These are phyloP conservation scores for Candida cerambycidarum DNA, from an alignment of 805 yeast species.

Conservation along the genomic window DNA sequence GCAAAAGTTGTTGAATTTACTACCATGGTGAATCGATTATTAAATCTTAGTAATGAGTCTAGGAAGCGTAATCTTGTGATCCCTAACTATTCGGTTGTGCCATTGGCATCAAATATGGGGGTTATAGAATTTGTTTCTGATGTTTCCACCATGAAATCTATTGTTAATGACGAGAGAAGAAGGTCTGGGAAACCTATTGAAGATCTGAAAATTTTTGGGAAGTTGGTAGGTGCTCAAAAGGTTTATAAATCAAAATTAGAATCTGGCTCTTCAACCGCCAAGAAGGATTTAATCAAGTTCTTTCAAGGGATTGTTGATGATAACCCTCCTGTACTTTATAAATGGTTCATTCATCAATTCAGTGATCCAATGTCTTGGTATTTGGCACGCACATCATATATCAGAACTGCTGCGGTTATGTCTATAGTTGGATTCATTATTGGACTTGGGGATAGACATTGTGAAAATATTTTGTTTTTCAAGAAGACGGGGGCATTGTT, in stretches of 20 bases:
- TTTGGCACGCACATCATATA: conserved; percentile 67
- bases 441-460: conserved; percentile 95
- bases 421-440: conserved; percentile 92
- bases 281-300: conserved; percentile 20
- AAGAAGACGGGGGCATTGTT: conserved; percentile 74
- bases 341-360: conserved; percentile 86
- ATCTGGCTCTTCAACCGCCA: conserved; percentile 11
- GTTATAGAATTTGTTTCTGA: conserved; percentile 64
- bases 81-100: conserved; percentile 83
- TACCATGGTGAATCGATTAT: conserved; percentile 74
- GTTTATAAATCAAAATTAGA: conserved; percentile 16
- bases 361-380: conserved; percentile 92
- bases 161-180: conserved; percentile 28
- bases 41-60: conserved; percentile 67
- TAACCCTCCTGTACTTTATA: conserved; percentile 70
- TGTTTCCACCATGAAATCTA: conserved; percentile 35
- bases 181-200: conserved; percentile 23
- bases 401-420: conserved; percentile 90
- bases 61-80: conserved; percentile 69
- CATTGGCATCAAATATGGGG: conserved; percentile 83
- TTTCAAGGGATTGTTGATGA: conserved; percentile 29
- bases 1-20: conserved; percentile 92
- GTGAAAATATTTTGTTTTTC: conserved; percentile 81
- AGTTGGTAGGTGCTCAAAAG: conserved; percentile 33
- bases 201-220: conserved; percentile 30